Evolutionary conservation across 495 filamentous ascomycete genomes (phyloP).

Genomic region (Trichoderma virens): DNA sequence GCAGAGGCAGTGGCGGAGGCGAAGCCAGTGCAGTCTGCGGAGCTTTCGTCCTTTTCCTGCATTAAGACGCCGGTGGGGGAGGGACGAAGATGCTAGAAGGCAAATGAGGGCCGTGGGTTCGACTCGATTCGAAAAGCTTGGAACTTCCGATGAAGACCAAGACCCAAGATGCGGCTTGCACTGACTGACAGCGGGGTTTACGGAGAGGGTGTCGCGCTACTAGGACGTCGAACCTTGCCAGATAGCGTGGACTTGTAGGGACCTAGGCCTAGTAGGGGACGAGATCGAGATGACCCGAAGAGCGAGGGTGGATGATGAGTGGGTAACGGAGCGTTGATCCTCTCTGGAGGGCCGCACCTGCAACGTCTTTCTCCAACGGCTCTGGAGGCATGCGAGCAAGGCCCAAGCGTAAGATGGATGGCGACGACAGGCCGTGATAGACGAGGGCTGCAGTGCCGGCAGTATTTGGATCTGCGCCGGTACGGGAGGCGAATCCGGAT

Average conservation of each 20-base stretch:
- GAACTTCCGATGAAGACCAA: conserved; percentile 4
- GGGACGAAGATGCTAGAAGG: background rate
- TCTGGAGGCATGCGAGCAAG: background rate
- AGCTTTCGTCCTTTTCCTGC: background rate
- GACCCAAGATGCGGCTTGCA: background rate
- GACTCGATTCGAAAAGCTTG: conserved; percentile 1
- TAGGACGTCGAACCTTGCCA: background rate
- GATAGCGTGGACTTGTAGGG: background rate
- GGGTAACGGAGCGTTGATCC: background rate
- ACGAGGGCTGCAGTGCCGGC: background rate
- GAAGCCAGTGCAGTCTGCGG: background rate
- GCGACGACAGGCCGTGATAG: background rate
- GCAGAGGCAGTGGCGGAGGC: background rate
- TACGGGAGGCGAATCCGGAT: too few relatives aligned
- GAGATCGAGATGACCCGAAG: conserved; percentile 4
- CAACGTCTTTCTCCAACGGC: background rate
- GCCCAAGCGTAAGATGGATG: background rate
- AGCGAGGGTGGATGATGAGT: conserved; percentile 5
- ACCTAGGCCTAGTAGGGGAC: background rate
- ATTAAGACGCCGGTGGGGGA: background rate
- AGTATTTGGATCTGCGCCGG: too few relatives aligned
- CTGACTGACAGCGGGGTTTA: conserved; percentile 2
- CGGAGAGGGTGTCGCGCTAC: background rate
- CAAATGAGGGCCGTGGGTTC: background rate
- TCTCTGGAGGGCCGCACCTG: background rate